A percentile compares a stretch with the other conserved stretches of the same genome.
phyloP scores from a whole-genome alignment of 192 early-diverging fungal species.

The Backusella circina region DNA sequence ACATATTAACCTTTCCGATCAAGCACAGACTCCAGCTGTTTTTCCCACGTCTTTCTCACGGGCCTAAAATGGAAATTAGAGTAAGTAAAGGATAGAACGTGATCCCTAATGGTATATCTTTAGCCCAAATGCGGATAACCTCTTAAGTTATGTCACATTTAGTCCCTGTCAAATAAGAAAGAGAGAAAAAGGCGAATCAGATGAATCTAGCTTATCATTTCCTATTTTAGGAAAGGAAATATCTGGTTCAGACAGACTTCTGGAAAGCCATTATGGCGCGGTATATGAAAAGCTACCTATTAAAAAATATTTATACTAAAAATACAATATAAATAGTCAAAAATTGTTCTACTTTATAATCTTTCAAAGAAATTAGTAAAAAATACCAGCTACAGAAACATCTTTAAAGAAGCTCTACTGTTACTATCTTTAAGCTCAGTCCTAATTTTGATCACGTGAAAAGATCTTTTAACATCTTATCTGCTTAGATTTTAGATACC shows the following conservation, averaged over 20 bases:
- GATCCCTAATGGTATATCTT: neutral
- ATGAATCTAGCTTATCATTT: neutral
- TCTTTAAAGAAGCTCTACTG: neutral
- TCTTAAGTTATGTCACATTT: neutral
- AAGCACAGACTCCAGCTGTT: conserved; percentile 4
- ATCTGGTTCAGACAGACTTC: neutral
- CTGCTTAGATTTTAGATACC: neutral
- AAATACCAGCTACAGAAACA: neutral
- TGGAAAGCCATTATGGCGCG: neutral
- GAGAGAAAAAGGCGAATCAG: neutral
- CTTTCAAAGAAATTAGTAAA: neutral
- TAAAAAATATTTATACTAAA: neutral
- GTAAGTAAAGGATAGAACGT: neutral
- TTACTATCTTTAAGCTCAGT: neutral
- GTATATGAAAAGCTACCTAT: neutral
- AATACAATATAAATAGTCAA: neutral
- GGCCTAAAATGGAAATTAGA: conserved; percentile 5
- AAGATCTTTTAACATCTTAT: neutral
- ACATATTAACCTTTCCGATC: neutral
- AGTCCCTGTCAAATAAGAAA: conserved; percentile 11
- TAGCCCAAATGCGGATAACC: neutral
- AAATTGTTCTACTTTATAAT: neutral
- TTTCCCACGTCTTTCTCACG: conserved; percentile 21
- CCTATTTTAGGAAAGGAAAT: neutral
- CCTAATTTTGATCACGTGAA: neutral